Conservation (phyloP, 1,284 basidiomycete species). For the Cutaneotrichosporon cavernicola region DNA sequence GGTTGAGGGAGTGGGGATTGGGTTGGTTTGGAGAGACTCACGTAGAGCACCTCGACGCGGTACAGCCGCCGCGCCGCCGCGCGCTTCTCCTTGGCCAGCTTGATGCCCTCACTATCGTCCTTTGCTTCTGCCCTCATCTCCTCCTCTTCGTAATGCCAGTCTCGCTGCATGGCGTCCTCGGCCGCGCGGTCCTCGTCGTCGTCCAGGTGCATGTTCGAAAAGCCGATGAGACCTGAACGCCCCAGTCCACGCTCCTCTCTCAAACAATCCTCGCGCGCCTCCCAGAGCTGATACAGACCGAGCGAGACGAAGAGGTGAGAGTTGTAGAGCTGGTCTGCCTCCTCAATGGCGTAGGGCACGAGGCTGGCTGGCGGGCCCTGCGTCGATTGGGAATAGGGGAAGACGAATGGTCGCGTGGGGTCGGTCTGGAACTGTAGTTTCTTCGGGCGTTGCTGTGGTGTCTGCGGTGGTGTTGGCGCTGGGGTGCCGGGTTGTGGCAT, state of each 20-base stretch:
- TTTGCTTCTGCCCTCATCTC: slow-evolving; percentile 57
- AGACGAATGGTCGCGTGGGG: slow-evolving; percentile 88
- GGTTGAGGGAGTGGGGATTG: too few species aligned
- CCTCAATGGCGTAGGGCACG: slow-evolving; percentile 92
- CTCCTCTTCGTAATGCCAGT: slow-evolving; percentile 63
- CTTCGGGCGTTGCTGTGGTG: slow-evolving; percentile 76
- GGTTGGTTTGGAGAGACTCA: slow-evolving; percentile 54
- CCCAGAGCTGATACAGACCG: slow-evolving; percentile 90
- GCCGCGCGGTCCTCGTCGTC: slow-evolving; percentile 51
- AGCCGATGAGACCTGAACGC: slow-evolving; percentile 58
- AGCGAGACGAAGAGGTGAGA: slow-evolving; percentile 88
- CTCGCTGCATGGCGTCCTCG: slow-evolving; percentile 60
- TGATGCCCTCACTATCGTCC: slow-evolving; percentile 60
- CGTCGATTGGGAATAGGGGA: slow-evolving; percentile 76
- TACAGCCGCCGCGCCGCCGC: slow-evolving; percentile 79
- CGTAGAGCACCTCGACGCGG: slow-evolving; percentile 86
- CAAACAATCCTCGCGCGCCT: slow-evolving; percentile 90
- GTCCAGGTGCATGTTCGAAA: slow-evolving; percentile 47
- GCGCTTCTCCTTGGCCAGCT: slow-evolving; percentile 65
- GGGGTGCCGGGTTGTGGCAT: slow-evolving; percentile 68
- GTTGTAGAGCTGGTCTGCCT: slow-evolving; percentile 87
- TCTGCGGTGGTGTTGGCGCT: slow-evolving; percentile 82
- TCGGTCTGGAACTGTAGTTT: slow-evolving; percentile 99
- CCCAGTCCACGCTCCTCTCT: slow-evolving; percentile 85
- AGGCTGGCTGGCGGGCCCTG: slow-evolving; percentile 52